Evolutionary conservation across 192 early-diverging fungal genomes (phyloP), one percentile per base, ranked within the genome.

Genomic region (Podila minutissima): DNA sequence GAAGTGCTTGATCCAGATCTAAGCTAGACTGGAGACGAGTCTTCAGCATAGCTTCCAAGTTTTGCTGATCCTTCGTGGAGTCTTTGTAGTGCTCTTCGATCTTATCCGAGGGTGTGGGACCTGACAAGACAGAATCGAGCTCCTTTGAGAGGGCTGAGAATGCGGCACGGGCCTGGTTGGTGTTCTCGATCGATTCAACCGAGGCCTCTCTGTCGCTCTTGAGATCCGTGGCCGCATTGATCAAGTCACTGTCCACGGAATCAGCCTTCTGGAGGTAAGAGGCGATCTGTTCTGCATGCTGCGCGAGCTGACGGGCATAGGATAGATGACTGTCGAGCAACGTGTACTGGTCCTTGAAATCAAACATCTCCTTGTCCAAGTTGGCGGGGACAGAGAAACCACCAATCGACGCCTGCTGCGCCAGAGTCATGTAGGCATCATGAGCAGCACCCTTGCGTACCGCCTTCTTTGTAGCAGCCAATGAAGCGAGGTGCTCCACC

Each of bases 191-290:
- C 0, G 66, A 46, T 5, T 73, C 67, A 3, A 22, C 12, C 0
- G 59, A 51, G 31, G 77, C 77, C 26, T 81, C 77, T 15, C 10
- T 26, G n/a, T 81, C 77, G 2, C 66, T 60, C 28, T 66, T 66
- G 38, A 81, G 60, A 15, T 69, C 77, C 1, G 10, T 58, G 6
- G 77, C 62, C 10, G 72, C 19, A 13, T 59, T 51, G 28, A 20
- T 19, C 71, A 81, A 33, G 26, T 49, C 28, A 24, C 41, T 33
- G 57, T 81, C 77, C 7, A 73, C 28, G 10, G 26, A 60, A 51
- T 81, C 50, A 0, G 64, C 62, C 62, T 65, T 69, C 8, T 67
- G 62, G 9, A 81, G 71, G 41, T 69, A 73, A 5, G 71, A 50
- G 19, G 71, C 71, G 6, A 69, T 55, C 26, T 66, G 51, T 20